phyloP scores from a whole-genome alignment of 2,329 filamentous ascomycete genomes.

The Arthrobotrys pseudoclavata region DNA sequence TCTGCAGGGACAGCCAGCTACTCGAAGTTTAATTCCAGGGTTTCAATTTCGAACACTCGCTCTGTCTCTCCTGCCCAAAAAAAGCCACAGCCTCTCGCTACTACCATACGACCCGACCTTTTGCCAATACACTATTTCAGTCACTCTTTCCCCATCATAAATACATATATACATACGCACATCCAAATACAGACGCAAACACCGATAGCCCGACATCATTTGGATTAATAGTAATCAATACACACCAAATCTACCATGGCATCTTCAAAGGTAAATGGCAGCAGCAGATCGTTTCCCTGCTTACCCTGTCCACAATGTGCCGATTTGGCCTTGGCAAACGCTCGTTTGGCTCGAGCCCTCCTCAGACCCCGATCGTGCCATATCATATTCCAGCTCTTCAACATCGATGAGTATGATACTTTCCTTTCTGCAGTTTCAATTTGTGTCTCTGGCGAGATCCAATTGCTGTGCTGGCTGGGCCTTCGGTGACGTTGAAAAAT shows the following conservation, averaged over 20 bases:
- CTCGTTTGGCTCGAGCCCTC: conserved; percentile 40
- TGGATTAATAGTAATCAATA: conserved; percentile 42
- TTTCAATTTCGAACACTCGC: conserved; percentile 23
- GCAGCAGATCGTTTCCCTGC: conserved; percentile 56
- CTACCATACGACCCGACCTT: conserved; percentile 9
- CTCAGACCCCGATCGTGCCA: conserved; percentile 44
- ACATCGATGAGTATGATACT: conserved; percentile 58
- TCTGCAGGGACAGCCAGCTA: conserved; percentile 55
- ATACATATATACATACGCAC: conserved; percentile 15
- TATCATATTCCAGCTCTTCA: conserved; percentile 59
- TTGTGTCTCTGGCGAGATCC: conserved; percentile 28
- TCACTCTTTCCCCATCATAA: conserved; percentile 8
- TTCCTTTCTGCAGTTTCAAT: conserved; percentile 16
- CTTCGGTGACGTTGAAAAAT: conserved; percentile 15
- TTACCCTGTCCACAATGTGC: conserved; percentile 57
- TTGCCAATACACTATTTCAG: conserved; percentile 4
- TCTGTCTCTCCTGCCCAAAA: background rate
- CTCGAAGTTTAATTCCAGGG: conserved; percentile 49
- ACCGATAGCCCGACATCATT: conserved; percentile 4
- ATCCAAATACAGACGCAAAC: conserved; percentile 4
- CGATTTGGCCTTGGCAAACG: conserved; percentile 57
- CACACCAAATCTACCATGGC: conserved; percentile 42
- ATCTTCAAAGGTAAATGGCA: conserved; percentile 60
- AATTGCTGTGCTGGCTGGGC: conserved; percentile 36
- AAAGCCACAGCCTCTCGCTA: conserved; percentile 33